Evolutionary conservation across 805 yeast species (phyloP), one percentile per base, ranked within the genome.

Genomic region (Nakazawaea ambrosiae): DNA sequence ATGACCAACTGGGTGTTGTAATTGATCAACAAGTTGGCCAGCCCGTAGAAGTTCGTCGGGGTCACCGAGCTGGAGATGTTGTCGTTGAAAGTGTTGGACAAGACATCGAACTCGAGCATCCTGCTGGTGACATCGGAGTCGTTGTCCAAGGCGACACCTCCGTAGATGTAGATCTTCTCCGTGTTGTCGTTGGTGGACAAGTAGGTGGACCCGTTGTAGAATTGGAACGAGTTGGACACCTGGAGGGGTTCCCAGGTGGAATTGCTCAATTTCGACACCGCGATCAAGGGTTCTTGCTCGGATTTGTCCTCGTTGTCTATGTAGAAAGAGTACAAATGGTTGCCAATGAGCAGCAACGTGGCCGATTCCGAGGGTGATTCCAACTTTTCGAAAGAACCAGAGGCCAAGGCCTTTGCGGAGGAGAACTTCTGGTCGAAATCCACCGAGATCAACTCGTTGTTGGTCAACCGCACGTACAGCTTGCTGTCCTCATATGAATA

Each of bases 41-140:
- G 73, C 1, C 77, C 78, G 45, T 66, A 73, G 45, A 77, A 77
- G 0, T 73, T 59, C 12, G 70, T 68, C 8, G 85, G 83, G 33
- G 70, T 62, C 12, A 79, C 67, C 2, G 78, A 51, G 0, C 78
- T 67, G 24, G 64, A 45, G 3, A 70, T 65, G 25, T 32, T 27
- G 33, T 67, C 61, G 25, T 64, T 51, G 6, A 71, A 46, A 5
- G 53, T 49, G 22, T 51, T 40, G 1, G 57, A 45, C 0, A 32
- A 25, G 24, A 73, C 52, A 43, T 73, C 66, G 25, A 74, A 50
- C 23, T 72, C 62, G 3, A 75, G 34, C 33, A 77, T 49, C 35
- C 81, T 52, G 4, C 32, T 32, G 10, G 44, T 36, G 12, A 33
- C 27, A 5, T 42, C 34, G 26, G 53, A 44, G 3, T 53, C 51